Base-by-base conservation (phyloP, 2,329 filamentous ascomycete genomes). In the Harringtonia lauricola region DNA sequence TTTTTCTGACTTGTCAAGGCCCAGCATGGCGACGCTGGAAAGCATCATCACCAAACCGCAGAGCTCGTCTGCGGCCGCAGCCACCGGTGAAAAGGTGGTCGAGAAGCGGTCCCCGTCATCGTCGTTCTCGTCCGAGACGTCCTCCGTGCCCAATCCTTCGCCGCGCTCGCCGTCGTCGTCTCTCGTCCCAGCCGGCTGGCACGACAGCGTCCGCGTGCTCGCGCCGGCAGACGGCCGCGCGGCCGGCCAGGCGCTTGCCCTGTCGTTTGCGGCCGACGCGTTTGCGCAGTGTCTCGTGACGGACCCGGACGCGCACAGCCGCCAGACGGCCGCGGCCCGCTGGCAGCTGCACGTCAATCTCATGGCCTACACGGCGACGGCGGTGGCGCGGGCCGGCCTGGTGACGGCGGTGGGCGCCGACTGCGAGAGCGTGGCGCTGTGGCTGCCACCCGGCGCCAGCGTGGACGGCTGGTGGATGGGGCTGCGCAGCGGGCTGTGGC, bases 261-360 rank as follows among this genome's bases (percentile, higher is more conserved):
- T 86, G 58, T 81, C 86, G 50, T 92, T 94, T 65, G 79, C 75
- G 46, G 68, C 79, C 48, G 86, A 92, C 60, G 76, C 84, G 46
- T 73, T 87, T 49, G 79, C 80, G 49, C 71, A 75, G 59, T 92
- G 90, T 64, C 79, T 87, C 55, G 69, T 89, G 54, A 36, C 39
- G 7, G 77, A 79, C 37, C 77, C 81, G 47, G 83, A 86, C 19
- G n/a, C 22, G 8, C 10, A 22, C n/a, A 14, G 17, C 18, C 5
- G 12, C 41, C 7, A 14, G n/a, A 18, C 18, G 39, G 70, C 77
- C 55, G 76, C 85, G 60, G 68, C 79, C 57, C 81, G 80, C 57
- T 92, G 83, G 81, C 75, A 78, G 51, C 69, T 92, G 37, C 86
- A 92, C 60, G 71, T 83, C 52, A 74, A 82, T 57, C 82, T 88